Conservation (phyloP, 1,284 basidiomycete species). For the Ustilago cynodontis region DNA sequence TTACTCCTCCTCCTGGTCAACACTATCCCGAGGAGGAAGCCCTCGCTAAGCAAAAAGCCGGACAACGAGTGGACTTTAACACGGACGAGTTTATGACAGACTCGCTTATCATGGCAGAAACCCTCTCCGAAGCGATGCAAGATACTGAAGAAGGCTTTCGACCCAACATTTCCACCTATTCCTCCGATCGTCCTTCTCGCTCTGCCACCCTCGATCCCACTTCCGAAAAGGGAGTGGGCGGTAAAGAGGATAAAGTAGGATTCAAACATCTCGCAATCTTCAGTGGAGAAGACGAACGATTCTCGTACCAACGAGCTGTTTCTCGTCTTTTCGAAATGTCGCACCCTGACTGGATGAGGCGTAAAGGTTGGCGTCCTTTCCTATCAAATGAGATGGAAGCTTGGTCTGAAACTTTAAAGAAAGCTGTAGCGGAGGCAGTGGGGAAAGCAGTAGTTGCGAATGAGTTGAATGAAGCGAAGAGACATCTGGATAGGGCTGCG, state of each 20-base stretch:
- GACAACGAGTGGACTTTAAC: constrained; percentile 24
- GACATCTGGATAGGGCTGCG: constrained; percentile 24
- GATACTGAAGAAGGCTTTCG: constrained; percentile 74
- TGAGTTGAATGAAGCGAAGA: constrained; percentile 20
- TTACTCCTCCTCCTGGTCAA: constrained; percentile 35
- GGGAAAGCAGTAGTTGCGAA: constrained; percentile 27
- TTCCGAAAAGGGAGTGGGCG: constrained; percentile 15
- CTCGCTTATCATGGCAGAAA: constrained; percentile 76
- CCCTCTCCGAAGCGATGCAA: constrained; percentile 73
- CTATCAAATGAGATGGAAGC: constrained; percentile 42
- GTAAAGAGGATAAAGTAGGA: constrained; percentile 66
- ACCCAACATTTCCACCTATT: constrained; percentile 77
- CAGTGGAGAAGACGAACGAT: constrained; percentile 78
- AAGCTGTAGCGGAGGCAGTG: constrained; percentile 10
- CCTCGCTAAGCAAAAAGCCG: constrained; percentile 16
- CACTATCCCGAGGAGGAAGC: constrained; percentile 44
- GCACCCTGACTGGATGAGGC: constrained; percentile 49
- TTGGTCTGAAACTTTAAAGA: constrained; percentile 43
- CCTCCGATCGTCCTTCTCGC: constrained; percentile 24
- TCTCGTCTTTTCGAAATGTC: constrained; percentile 78
- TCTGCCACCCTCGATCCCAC: constrained; percentile 4
- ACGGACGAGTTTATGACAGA: constrained; percentile 60
- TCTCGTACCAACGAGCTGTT: constrained; percentile 79
- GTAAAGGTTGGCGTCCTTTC: constrained; percentile 58
- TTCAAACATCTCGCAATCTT: constrained; percentile 76